Evolutionary conservation across 495 filamentous ascomycete genomes (phyloP), one percentile per base, ranked within the genome.

Genomic region (Pyronema domesticum): DNA sequence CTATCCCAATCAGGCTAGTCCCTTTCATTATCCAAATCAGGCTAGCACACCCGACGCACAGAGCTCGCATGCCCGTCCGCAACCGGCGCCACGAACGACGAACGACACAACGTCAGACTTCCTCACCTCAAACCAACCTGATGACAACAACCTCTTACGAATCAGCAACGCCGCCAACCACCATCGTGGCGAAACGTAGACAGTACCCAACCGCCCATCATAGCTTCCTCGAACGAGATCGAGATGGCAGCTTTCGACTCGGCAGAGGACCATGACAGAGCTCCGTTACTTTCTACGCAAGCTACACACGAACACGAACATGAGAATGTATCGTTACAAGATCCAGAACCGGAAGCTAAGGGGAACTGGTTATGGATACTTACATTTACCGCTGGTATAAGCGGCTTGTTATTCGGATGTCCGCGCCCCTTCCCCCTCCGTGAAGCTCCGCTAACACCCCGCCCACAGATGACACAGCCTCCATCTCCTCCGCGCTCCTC

Each of bases 401-500:
- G 81, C 56, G 88, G 88, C 5, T 72, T 95, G 11, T 67, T 95
- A 1, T 95, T 95, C 69, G 88, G 88, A 56, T 95, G 89, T 75
- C 74, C 23, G 76, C 84, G 5, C 37, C 40, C 37, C 23, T 18
- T 39, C 36, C 13, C 15, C 15, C 1, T 42, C 33, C 5, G 35
- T n/a, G 3, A 18, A 33, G 8, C 30, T 39, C 11, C 15, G 19
- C 34, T 35, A 51, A 50, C 40, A 52, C 44, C 44, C 30, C 9
- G 23, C 19, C 33, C 55, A 45, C 58, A 91, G 86, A 80, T 58
- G 78, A 81, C 62, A 95, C 89, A 15, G 89, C 89, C 42, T 88
- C 47, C 13, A 91, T 94, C 42, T 91, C 85, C 23, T 81, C 85
- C 1, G 89, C 85, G 0, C 73, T 95, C 35, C 81, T 95, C 40